phyloP scores from a whole-genome alignment of 129 eudicot genomes.

The Saposhnikovia divaricata region DNA sequence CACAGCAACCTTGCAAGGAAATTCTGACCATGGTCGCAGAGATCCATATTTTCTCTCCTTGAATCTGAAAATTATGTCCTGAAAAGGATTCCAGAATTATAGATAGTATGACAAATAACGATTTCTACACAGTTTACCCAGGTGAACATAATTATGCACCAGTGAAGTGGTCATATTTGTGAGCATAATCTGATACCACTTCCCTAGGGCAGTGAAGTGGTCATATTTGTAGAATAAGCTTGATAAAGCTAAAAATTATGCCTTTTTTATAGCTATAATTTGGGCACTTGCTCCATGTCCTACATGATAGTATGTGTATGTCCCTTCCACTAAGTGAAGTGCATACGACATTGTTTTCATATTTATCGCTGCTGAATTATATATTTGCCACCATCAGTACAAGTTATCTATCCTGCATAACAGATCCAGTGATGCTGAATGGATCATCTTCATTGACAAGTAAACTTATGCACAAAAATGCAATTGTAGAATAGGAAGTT shows the following conservation, averaged over 20 bases:
- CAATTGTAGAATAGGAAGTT: too few species aligned
- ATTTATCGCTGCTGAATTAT: too few species aligned
- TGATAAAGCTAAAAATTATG: background rate
- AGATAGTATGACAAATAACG: background rate
- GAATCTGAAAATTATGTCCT: conserved; percentile 91
- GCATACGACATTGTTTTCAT: too few species aligned
- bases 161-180: background rate
- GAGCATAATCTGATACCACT: too few species aligned
- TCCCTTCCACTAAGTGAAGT: too few species aligned
- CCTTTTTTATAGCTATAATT: background rate
- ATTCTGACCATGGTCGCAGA: conserved; percentile 67
- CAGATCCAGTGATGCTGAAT: too few species aligned
- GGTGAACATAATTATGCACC: background rate
- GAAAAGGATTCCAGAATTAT: conserved; percentile 21
- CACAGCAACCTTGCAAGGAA: conserved; percentile 90
- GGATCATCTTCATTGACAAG: too few species aligned
- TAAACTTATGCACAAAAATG: too few species aligned
- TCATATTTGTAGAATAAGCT: background rate
- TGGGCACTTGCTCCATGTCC: too few species aligned
- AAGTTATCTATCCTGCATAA: too few species aligned
- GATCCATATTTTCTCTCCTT: conserved; percentile 74
- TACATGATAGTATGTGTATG: too few species aligned
- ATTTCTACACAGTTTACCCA: background rate
- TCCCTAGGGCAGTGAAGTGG: background rate
- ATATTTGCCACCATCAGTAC: too few species aligned